Evolutionary conservation across 805 yeast genomes (phyloP), one percentile per base, ranked within the genome.

Genomic region (Starmerella roubikii): DNA sequence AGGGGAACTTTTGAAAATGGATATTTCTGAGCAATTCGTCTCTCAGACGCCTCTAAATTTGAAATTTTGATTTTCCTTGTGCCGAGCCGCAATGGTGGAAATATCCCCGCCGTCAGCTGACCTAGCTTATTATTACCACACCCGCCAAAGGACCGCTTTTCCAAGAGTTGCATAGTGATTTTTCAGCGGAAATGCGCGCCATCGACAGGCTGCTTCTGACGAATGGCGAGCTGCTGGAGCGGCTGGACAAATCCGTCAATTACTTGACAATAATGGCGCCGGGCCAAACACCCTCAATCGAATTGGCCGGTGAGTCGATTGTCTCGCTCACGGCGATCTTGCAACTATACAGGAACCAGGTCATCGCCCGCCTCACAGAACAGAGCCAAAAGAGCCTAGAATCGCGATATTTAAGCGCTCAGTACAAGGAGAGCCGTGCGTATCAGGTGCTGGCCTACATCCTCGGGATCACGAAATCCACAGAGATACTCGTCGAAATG

Each of bases 401-500:
- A 24, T 42, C 49, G 9, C 29, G 40, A 25, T 46, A 30, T 21
- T 21, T 49, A 15, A 39, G 41, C 13, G 51, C 49, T 10, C 38
- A 23, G 35, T 36, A 40, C 31, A 42, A 38, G 13, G 44, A 40
- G 16, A 37, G 38, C 19, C 31, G 32, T 16, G 20, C 47, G 10
- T 64, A 61, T 48, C 47, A 44, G 27, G 41, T 42, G 15, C 35
- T 57, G 20, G 55, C 64, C 10, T 44, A 56, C 40, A 20, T 45
- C 3, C 46, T 64, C 15, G 42, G 56, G 10, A 44, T 57, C 8
- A 44, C 58, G 13, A 54, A 58, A 30, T 53, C 55, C 40, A 48
- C 57, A 3, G 65, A 63, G 50, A 46, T 63, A 27, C 49, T 63
- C 21, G 42, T 53, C 41, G 68, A 63, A 41, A 61, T 62, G 58